Evolutionary conservation across 306 rosid genomes (phyloP).

Genomic region (Cucurbita ficifolia): DNA sequence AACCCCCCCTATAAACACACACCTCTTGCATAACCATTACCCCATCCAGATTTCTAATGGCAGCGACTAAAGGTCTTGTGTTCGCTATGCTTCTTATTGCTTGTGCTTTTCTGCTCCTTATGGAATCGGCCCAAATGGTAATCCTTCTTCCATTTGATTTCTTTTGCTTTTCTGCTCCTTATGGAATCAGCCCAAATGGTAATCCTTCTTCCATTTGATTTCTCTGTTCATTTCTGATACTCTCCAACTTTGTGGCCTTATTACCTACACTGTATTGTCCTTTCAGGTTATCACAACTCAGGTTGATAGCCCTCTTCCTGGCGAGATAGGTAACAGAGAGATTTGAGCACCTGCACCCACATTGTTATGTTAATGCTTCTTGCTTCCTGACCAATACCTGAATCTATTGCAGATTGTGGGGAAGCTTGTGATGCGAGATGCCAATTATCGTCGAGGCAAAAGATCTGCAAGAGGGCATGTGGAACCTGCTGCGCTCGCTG

Average conservation of each 20-base stretch:
- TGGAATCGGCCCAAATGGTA: constrained; percentile 24
- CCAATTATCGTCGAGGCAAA: constrained; percentile 32
- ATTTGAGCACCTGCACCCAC: neutral
- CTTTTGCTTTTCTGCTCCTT: constrained; percentile 23
- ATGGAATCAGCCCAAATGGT: constrained; percentile 23
- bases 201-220: neutral
- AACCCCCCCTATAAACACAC: neutral
- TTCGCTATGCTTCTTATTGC: constrained; percentile 21
- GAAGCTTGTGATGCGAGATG: constrained; percentile 40
- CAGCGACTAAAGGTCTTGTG: neutral
- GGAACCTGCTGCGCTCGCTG: constrained; percentile 55
- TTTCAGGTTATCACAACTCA: constrained; percentile 12
- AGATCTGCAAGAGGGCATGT: constrained; percentile 45
- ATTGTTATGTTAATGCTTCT: neutral
- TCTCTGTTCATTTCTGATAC: neutral
- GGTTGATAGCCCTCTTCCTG: constrained; percentile 10
- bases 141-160: neutral
- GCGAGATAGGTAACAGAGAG: neutral
- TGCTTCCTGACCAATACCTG: neutral
- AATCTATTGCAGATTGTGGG: constrained; percentile 24
- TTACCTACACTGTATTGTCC: neutral
- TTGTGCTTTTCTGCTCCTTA: constrained; percentile 20
- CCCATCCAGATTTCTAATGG: neutral
- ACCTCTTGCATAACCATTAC: neutral
- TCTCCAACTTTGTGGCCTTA: neutral